A percentile compares a stretch with the other conserved stretches of the same genome.
These are phyloP conservation scores for Picochlorum sp. DNA, from an alignment of 139 green algal species.

Conservation along the genomic window DNA sequence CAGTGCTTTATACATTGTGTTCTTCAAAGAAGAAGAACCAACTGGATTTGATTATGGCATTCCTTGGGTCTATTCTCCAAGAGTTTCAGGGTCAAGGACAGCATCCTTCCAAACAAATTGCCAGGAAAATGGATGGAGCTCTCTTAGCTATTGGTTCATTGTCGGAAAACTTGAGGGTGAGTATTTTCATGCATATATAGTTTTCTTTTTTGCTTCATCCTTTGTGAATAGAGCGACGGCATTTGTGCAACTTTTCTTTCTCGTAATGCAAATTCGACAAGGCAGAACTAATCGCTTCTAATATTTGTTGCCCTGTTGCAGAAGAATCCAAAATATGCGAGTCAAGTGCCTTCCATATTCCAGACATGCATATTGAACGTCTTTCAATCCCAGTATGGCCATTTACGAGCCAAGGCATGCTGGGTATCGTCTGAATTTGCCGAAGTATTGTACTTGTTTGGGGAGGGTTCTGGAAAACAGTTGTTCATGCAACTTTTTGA, in stretches of 20 bases:
- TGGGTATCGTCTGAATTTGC: conserved; percentile 77
- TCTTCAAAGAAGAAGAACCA: conserved; percentile 38
- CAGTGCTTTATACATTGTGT: conserved; percentile 76
- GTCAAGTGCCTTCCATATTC: conserved; percentile 77
- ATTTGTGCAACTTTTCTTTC: no score
- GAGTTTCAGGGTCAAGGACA: conserved; percentile 13
- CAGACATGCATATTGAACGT: conserved; percentile 59
- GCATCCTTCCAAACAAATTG: conserved; percentile 16
- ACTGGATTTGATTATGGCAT: conserved; percentile 55
- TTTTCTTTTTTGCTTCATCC: no score
- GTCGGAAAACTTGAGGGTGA: conserved; percentile 38
- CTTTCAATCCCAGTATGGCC: conserved; percentile 46
- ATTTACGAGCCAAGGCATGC: conserved; percentile 84
- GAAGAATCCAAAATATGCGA: conserved; percentile 70
- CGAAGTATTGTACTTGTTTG: conserved; percentile 66
- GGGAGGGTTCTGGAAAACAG: conserved; percentile 23
- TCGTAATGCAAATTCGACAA: no score
- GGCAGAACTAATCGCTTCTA: no score
- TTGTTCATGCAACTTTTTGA: conserved; percentile 66
- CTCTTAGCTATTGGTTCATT: conserved; percentile 78
- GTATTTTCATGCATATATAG: no score
- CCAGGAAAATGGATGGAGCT: conserved; percentile 78
- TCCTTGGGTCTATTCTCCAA: conserved; percentile 30
- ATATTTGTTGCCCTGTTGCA: no score
- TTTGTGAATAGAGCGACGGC: no score